Percentiles rank a stretch among this genome's conserved stretches.
Evolutionary conservation across 2,329 filamentous ascomycete species (phyloP).

Genomic region (Ophiocordyceps australis): DNA sequence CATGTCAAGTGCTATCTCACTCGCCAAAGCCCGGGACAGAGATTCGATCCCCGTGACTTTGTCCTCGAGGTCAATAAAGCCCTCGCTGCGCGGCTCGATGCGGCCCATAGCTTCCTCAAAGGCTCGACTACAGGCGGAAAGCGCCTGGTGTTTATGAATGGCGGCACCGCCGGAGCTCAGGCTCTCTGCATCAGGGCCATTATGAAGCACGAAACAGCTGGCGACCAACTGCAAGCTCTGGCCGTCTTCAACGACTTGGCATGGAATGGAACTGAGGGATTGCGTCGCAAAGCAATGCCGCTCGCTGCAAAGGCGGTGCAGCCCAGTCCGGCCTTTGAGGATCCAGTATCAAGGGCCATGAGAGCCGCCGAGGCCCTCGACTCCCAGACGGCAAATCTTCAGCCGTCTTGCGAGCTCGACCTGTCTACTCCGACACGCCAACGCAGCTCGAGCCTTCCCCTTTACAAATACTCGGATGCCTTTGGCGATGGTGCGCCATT

Average conservation of each 20-base stretch:
- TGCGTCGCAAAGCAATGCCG: too few relatives aligned
- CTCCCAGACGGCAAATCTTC: slow-evolving; percentile 33
- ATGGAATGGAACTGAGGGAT: too few relatives aligned
- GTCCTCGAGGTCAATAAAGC: slow-evolving; percentile 33
- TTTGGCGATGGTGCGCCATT: slow-evolving; percentile 25
- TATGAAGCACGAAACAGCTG: slow-evolving; percentile 29
- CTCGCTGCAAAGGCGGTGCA: too few relatives aligned
- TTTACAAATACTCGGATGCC: slow-evolving; percentile 23
- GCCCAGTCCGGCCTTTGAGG: too few relatives aligned
- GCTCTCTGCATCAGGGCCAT: slow-evolving; percentile 35
- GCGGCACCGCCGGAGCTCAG: slow-evolving; percentile 36
- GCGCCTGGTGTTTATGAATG: slow-evolving; percentile 40
- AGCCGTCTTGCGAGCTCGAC: slow-evolving; percentile 28
- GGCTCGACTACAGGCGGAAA: slow-evolving; percentile 25
- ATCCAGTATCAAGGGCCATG: slow-evolving; percentile 37
- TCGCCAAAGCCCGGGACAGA: slow-evolving; percentile 8
- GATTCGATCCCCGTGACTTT: slow-evolving; percentile 14
- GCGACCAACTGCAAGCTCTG: slow-evolving; percentile 29
- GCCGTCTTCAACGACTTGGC: slow-evolving; percentile 28
- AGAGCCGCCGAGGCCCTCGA: slow-evolving; percentile 39
- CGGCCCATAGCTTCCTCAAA: slow-evolving; percentile 31
- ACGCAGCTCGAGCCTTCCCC: slow-evolving; percentile 30
- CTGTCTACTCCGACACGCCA: slow-evolving; percentile 19
- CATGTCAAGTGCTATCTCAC: slow-evolving; percentile 27
- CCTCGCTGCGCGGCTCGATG: slow-evolving; percentile 23